Conservation (phyloP, 768 basidiomycete species). For the Collybia sordida region DNA sequence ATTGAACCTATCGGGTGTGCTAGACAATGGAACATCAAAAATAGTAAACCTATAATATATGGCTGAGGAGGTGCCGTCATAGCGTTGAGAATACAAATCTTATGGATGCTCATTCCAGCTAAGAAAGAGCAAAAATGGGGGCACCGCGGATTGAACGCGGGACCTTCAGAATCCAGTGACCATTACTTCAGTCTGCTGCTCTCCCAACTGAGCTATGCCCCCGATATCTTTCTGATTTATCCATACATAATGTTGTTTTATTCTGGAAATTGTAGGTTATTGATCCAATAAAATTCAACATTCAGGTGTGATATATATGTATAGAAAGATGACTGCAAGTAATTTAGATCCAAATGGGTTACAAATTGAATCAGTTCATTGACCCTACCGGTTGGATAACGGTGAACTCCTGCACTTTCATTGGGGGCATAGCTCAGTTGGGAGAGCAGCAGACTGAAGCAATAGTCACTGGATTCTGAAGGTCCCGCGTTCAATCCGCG, state of each 20-base stretch:
- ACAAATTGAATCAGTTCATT: too few species aligned
- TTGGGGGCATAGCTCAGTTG: background rate
- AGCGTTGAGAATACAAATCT: too few species aligned
- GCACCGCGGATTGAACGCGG: conserved; percentile 75
- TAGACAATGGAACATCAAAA: conserved; percentile 4
- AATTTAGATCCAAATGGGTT: too few species aligned
- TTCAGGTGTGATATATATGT: background rate
- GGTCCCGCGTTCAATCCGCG: conserved; percentile 1
- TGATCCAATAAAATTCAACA: background rate
- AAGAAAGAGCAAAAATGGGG: conserved; percentile 40
- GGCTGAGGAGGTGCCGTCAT: too few species aligned
- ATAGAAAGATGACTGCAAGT: too few species aligned
- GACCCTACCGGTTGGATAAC: too few species aligned
- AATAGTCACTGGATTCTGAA: background rate
- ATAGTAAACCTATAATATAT: too few species aligned
- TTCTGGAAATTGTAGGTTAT: background rate
- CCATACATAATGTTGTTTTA: background rate
- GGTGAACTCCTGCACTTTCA: background rate
- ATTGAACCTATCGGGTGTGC: conserved; percentile 30
- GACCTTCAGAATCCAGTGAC: conserved; percentile 55
- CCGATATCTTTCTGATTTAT: conserved; percentile 15
- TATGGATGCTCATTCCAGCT: too few species aligned
- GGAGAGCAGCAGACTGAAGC: too few species aligned
- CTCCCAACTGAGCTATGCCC: conserved; percentile 69
- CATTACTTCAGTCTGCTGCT: conserved; percentile 69